Evolutionary conservation across 2,329 filamentous ascomycete species (phyloP).

Genomic region (Aspergillus calidoustus): DNA sequence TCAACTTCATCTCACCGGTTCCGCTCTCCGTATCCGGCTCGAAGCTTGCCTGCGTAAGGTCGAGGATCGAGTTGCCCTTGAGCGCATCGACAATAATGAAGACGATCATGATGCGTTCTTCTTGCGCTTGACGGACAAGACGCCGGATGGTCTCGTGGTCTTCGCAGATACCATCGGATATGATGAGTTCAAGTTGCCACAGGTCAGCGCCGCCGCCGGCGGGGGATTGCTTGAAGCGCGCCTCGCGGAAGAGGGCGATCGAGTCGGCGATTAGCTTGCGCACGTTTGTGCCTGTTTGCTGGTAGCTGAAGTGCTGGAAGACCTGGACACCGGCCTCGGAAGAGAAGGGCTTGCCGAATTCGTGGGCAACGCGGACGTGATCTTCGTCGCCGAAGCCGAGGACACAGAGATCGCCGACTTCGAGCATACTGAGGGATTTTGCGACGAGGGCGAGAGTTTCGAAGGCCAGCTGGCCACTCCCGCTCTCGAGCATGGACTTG

Average conservation of each 20-base stretch:
- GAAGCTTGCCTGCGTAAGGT: slow-evolving; percentile 86
- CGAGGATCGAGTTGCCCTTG: slow-evolving; percentile 67
- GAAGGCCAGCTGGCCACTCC: slow-evolving; percentile 79
- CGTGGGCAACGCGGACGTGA: slow-evolving; percentile 80
- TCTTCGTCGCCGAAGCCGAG: slow-evolving; percentile 79
- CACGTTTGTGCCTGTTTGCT: slow-evolving; percentile 85
- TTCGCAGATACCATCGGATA: slow-evolving; percentile 92
- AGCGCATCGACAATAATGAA: slow-evolving; percentile 90
- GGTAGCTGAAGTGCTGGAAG: slow-evolving; percentile 82
- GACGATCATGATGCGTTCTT: slow-evolving; percentile 96
- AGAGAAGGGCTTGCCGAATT: slow-evolving; percentile 80
- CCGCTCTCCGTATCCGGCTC: slow-evolving; percentile 64
- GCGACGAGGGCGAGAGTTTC: slow-evolving; percentile 93
- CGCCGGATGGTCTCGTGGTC: slow-evolving; percentile 82
- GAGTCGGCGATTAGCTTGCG: slow-evolving; percentile 75
- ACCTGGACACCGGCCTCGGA: slow-evolving; percentile 81
- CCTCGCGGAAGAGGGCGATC: slow-evolving; percentile 79
- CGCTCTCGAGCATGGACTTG: slow-evolving; percentile 85
- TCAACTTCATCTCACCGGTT: slow-evolving; percentile 68
- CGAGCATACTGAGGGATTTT: slow-evolving; percentile 85
- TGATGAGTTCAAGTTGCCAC: slow-evolving; percentile 92
- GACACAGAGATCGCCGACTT: slow-evolving; percentile 90
- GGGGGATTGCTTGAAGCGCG: slow-evolving; percentile 63
- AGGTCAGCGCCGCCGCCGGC: slow-evolving; percentile 68
- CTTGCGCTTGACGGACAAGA: slow-evolving; percentile 82